Conservation (phyloP, 768 basidiomycete genomes). For the Leccinum variicolor region DNA sequence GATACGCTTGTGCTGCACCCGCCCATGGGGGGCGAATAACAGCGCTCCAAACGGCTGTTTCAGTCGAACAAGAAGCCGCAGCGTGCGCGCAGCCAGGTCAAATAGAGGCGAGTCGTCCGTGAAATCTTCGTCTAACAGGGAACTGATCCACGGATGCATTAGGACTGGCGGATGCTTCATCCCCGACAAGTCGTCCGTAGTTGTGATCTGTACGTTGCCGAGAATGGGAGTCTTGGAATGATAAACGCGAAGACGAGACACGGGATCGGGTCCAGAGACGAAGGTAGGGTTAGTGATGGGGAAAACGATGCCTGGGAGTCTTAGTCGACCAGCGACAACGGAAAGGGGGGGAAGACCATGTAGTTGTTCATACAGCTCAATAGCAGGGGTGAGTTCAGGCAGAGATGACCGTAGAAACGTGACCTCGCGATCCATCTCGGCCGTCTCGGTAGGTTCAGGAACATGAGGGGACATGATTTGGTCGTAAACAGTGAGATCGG, state of each 20-base stretch:
- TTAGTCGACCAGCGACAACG: not conserved
- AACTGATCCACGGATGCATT: not conserved
- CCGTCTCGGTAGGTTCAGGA: not conserved
- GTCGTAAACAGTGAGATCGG: not conserved
- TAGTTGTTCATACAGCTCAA: not conserved
- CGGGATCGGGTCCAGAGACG: not conserved
- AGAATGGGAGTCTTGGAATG: not conserved
- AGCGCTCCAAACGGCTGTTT: not conserved
- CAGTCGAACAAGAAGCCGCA: not conserved
- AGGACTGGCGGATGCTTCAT: not conserved
- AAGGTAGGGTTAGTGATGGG: not conserved
- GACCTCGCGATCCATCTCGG: not conserved
- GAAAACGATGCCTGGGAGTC: not conserved
- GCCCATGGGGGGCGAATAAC: not conserved
- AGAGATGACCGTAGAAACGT: not conserved
- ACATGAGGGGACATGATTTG: not conserved
- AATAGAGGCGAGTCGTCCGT: not conserved
- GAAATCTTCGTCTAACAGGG: not conserved
- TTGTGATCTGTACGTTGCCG: not conserved
- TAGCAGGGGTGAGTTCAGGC: not conserved
- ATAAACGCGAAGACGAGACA: not conserved
- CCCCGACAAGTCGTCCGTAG: not conserved
- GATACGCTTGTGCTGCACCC: not conserved
- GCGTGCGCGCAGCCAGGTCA: not conserved
- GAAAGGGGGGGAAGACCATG: not conserved